Base-by-base conservation (phyloP, 805 yeast genomes). In the Torulaspora gathmanii region DNA sequence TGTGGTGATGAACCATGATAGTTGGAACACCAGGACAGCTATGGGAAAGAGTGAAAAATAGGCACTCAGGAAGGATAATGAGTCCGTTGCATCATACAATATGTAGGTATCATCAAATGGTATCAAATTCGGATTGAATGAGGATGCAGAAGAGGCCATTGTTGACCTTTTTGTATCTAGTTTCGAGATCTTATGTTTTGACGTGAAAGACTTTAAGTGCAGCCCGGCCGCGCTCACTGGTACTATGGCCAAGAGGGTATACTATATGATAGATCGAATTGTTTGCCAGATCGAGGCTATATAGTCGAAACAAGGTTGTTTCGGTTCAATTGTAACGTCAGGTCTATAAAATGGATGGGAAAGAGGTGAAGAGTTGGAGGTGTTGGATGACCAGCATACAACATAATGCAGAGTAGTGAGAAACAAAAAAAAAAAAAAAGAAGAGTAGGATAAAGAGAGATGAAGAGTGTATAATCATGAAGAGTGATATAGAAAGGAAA, bases 41-140 rank as follows among this genome's bases (percentile, higher is more conserved):
- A 90, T 84, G 1, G 99, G 99, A 6, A 83, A 69, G 22, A 93
- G 71, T 15, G 98, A 84, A 45, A 85, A 74, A 42, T 83, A 77
- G 1, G 91, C 96, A 8, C 80, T 69, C 0, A 75, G 56, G 27
- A 78, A 61, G 2, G 95, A 80, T 8, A 86, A 38, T 5, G 68
- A 52, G 57, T 83, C 93, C 10, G 68, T 62, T 5, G 89, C 83
- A 52, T 84, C 82, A 58, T 89, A 91, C 17, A 86, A 69, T 15
- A 91, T 85, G 58, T 84, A 83, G 0, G 97, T 89, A 58, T 86
- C 88, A 60, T 89, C 96, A 59, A 89, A 84, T 0, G 95, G 91
- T 3, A 71, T 63, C 3, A 71, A 64, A 4, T 57, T 51, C 13
- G 51, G 51, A 17, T 50, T 48, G 45, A 45, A 45, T 9, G 52